Conservation (phyloP, 108 stramenopile genomes). For the Stephanodiscus minutulus region DNA sequence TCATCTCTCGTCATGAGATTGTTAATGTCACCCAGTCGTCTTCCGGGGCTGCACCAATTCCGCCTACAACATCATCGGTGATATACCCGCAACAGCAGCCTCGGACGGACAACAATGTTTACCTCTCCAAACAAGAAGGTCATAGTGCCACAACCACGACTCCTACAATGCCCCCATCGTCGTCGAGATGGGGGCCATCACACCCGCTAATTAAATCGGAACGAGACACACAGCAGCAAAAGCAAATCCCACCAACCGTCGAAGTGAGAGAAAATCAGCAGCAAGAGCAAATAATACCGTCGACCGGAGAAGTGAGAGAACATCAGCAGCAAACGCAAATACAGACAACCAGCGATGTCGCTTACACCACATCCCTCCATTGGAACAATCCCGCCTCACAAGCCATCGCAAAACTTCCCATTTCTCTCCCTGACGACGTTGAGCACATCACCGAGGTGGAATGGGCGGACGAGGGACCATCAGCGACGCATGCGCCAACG, state of each 20-base stretch:
- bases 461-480: constrained; percentile 44
- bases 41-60: neutral
- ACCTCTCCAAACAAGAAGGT: neutral
- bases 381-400: constrained; percentile 33
- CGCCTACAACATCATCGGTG: too few relatives aligned
- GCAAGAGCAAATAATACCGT: too few relatives aligned
- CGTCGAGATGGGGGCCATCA: neutral
- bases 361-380: constrained; percentile 44
- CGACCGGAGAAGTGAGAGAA: too few relatives aligned
- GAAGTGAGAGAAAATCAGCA: too few relatives aligned
- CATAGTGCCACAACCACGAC: neutral
- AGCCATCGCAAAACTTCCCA: constrained; percentile 26
- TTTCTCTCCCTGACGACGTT: constrained; percentile 45
- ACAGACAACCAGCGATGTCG: constrained; percentile 5
- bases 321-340: neutral
- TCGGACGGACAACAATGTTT: too few relatives aligned
- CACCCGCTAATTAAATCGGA: neutral
- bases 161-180: neutral
- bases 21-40: neutral
- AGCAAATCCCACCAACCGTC: neutral
- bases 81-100: too few relatives aligned
- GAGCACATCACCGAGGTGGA: constrained; percentile 53
- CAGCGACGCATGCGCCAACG: neutral
- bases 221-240: neutral
- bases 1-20: neutral